Evolutionary conservation across 495 filamentous ascomycete species (phyloP).

Genomic region (Neurospora sp.): DNA sequence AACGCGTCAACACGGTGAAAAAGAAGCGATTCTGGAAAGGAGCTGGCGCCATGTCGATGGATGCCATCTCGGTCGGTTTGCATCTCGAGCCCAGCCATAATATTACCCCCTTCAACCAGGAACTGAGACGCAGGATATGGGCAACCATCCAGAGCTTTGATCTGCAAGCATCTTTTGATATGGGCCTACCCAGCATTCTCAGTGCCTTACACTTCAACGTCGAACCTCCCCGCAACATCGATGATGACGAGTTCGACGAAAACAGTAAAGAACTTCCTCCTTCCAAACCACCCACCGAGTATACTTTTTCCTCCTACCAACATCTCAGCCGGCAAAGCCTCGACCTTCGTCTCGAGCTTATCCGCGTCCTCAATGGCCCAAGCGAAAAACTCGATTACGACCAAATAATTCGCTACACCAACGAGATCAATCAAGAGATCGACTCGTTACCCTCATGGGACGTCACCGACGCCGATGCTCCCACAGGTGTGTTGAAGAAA

Average conservation of each 20-base stretch:
- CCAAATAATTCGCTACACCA: slow-evolving; percentile 33
- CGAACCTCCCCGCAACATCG: slow-evolving; percentile 30
- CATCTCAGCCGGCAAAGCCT: slow-evolving; percentile 29
- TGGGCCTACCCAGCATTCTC: slow-evolving; percentile 43
- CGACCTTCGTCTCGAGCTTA: slow-evolving; percentile 31
- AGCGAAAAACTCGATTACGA: slow-evolving; percentile 30
- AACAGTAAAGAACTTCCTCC: slow-evolving; percentile 27
- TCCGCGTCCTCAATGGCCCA: slow-evolving; percentile 23
- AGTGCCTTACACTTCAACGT: slow-evolving; percentile 28
- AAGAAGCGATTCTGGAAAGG: slow-evolving; percentile 47
- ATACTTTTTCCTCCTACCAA: slow-evolving; percentile 34
- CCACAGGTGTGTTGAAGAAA: slow-evolving; percentile 14
- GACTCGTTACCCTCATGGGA: slow-evolving; percentile 35
- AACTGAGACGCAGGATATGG: slow-evolving; percentile 60
- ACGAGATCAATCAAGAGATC: slow-evolving; percentile 34
- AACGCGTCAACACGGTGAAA: slow-evolving; percentile 34
- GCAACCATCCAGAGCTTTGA: slow-evolving; percentile 50
- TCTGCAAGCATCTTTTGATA: slow-evolving; percentile 48
- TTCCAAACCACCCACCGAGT: slow-evolving; percentile 21
- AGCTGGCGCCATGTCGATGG: slow-evolving; percentile 43
- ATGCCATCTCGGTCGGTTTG: slow-evolving; percentile 46
- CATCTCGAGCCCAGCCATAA: slow-evolving; percentile 40
- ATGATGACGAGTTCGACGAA: slow-evolving; percentile 36
- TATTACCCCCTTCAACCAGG: slow-evolving; percentile 44
- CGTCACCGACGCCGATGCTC: slow-evolving; percentile 8